Evolutionary conservation across 2,329 filamentous ascomycete species (phyloP), one percentile per base, ranked within the genome.

Genomic region (Teratosphaeriaceae sp.): DNA sequence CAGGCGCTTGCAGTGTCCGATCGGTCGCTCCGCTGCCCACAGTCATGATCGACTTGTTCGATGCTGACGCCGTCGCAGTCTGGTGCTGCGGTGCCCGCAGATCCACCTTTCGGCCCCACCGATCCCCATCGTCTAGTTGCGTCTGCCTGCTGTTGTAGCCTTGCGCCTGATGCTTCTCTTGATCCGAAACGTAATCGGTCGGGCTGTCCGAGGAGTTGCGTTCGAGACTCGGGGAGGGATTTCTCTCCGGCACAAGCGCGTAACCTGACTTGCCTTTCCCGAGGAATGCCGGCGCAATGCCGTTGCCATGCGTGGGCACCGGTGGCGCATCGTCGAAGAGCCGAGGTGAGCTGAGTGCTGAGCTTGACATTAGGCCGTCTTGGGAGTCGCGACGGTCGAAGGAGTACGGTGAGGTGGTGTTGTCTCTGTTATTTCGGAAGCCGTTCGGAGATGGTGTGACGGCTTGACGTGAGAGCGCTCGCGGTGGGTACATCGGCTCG

Each of bases 401-500:
- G 2, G 56, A 58, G 39, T 61, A 62, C 5, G 58, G 60, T 18
- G 60, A 61, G 11, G 45, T 52, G 34, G 48, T 48, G 16, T 54
- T 49, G 24, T 56, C 52, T 40, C 56, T 48, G 20, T 38, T 37
- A 24, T 43, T 29, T 19, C 49, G 46, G 15, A 45, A 36, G 13
- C 43, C 47, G 31, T 51, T 53, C 11, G 53, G 58, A 5, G 59
- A 60, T 22, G 56, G 54, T 5, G 54, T 53, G 16, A 57, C 49
- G 9, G 47, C 50, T 31, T 54, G 48, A 38, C 61, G 52, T n/a
- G 58, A 59, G 13, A 55, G 51, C 34, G 60, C 53, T 46, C 53
- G 50, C 20, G 60, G 59, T 36, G 61, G 61, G 27, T 53, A 63
- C 45, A 55, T 49, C 13, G 61, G 61, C 46, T 61, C 54, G 6